Evolutionary conservation across 1,139 yeast species (phyloP).

Genomic region (Meyerozyma carpophila): DNA sequence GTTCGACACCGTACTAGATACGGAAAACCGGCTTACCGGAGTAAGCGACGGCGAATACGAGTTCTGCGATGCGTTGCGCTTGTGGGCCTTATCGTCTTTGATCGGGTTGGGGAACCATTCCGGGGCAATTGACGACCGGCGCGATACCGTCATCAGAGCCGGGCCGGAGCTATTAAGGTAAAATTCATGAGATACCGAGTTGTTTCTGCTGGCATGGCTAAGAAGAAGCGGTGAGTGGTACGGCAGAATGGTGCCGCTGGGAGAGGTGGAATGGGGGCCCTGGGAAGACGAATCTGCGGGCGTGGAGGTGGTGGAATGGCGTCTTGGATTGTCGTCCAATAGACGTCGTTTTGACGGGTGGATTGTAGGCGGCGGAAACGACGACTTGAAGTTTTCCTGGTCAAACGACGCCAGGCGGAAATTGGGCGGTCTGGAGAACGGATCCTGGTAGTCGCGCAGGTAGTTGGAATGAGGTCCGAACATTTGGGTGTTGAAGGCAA

Average conservation of each 20-base stretch:
- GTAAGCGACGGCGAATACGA: conserved; percentile 1
- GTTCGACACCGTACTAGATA: neutral
- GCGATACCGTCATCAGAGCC: neutral
- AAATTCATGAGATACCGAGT: neutral
- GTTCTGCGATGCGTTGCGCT: conserved; percentile 2
- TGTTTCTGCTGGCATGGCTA: neutral
- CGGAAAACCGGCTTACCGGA: neutral
- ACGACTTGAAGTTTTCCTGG: neutral
- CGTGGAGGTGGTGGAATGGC: neutral
- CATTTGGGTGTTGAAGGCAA: conserved; percentile 4
- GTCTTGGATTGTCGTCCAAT: neutral
- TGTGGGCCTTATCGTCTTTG: neutral
- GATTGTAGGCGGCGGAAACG: neutral
- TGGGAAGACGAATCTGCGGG: neutral
- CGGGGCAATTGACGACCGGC: conserved; percentile 3
- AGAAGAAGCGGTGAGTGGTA: neutral
- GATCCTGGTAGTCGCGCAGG: neutral
- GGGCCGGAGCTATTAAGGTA: neutral
- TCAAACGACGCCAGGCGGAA: conserved; percentile 2
- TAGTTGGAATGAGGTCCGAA: neutral
- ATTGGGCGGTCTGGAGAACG: neutral
- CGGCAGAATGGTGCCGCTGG: neutral
- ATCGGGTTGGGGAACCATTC: conserved; percentile 5
- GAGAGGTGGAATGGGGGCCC: neutral
- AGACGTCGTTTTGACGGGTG: conserved; percentile 1